These are phyloP conservation scores for Puya raimondii DNA, from an alignment of 176 grass and related monocot genomes.

Conservation along the genomic window DNA sequence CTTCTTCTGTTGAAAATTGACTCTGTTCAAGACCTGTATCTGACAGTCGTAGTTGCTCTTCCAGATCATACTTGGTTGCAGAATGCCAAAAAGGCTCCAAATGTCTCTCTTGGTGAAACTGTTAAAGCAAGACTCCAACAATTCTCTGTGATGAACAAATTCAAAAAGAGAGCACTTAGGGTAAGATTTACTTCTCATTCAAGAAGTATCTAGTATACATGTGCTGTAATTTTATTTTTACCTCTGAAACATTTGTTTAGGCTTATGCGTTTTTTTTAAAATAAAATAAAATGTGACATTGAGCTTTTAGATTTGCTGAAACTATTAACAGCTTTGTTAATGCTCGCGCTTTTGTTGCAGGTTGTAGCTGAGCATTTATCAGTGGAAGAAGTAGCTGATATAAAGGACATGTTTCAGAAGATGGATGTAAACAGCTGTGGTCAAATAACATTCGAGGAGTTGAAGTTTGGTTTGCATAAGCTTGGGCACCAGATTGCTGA, in stretches of 20 bases:
- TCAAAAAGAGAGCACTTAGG: slow-evolving; percentile 86
- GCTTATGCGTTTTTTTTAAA: background rate
- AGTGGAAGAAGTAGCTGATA: slow-evolving; percentile 78
- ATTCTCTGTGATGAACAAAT: slow-evolving; percentile 96
- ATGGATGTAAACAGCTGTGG: slow-evolving; percentile 76
- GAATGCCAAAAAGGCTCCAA: slow-evolving; percentile 91
- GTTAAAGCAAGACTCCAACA: slow-evolving; percentile 89
- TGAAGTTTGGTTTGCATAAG: slow-evolving; percentile 80
- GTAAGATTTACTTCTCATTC: slow-evolving; percentile 38
- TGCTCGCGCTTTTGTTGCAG: slow-evolving; percentile 27
- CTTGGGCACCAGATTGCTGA: slow-evolving; percentile 72
- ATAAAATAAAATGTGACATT: too few species aligned
- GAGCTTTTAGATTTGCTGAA: too few species aligned
- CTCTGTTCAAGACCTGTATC: background rate
- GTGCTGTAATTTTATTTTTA: slow-evolving; percentile 8
- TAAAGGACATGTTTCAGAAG: slow-evolving; percentile 84
- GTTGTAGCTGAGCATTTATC: slow-evolving; percentile 89
- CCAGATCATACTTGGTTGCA: slow-evolving; percentile 84
- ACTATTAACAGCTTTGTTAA: too few species aligned
- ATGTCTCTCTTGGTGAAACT: slow-evolving; percentile 88
- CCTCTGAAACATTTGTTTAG: slow-evolving; percentile 1
- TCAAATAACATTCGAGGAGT: slow-evolving; percentile 64
- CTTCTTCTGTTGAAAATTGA: background rate
- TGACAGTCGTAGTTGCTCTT: background rate
- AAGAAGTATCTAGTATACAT: background rate